phyloP scores from a whole-genome alignment of 2,329 filamentous ascomycete genomes.

The Trichoderma breve region DNA sequence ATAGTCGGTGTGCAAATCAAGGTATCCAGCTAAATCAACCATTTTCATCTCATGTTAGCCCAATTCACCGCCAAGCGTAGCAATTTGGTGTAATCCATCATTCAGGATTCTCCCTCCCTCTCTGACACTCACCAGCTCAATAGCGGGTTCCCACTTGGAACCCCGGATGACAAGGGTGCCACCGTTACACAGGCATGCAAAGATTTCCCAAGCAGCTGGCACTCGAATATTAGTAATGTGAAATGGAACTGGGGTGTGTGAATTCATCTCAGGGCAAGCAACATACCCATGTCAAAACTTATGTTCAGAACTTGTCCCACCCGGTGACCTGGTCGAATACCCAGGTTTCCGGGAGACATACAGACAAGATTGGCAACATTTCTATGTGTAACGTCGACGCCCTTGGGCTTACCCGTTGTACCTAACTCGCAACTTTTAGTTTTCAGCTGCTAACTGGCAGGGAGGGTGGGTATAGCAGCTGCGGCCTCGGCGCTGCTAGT shows the following conservation, averaged over 20 bases:
- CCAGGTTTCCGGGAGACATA: slow-evolving; percentile 49
- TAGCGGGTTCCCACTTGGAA: slow-evolving; percentile 46
- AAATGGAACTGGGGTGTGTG: neutral
- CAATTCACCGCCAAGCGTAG: neutral
- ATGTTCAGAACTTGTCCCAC: slow-evolving; percentile 58
- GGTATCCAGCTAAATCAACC: slow-evolving; percentile 43
- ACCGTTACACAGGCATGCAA: slow-evolving; percentile 55
- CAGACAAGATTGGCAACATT: slow-evolving; percentile 56
- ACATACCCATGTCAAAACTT: slow-evolving; percentile 60
- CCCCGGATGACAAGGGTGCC: slow-evolving; percentile 54
- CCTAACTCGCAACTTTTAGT: slow-evolving; percentile 28
- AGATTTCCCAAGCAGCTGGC: slow-evolving; percentile 59
- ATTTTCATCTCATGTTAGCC: neutral
- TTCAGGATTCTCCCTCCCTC: neutral
- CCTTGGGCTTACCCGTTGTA: slow-evolving; percentile 58
- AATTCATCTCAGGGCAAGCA: neutral
- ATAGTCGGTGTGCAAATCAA: slow-evolving; percentile 57
- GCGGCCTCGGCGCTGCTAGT: neutral
- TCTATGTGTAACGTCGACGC: slow-evolving; percentile 55
- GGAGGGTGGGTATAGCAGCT: neutral
- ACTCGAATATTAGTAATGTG: slow-evolving; percentile 18
- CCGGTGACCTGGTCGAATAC: slow-evolving; percentile 47
- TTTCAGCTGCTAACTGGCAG: neutral
- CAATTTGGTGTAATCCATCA: neutral
- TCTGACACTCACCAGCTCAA: slow-evolving; percentile 41